A percentile compares a stretch with the other conserved stretches of the same genome.
phyloP scores from a whole-genome alignment of 2,329 filamentous ascomycete genomes.

The Trichoderma sp. region DNA sequence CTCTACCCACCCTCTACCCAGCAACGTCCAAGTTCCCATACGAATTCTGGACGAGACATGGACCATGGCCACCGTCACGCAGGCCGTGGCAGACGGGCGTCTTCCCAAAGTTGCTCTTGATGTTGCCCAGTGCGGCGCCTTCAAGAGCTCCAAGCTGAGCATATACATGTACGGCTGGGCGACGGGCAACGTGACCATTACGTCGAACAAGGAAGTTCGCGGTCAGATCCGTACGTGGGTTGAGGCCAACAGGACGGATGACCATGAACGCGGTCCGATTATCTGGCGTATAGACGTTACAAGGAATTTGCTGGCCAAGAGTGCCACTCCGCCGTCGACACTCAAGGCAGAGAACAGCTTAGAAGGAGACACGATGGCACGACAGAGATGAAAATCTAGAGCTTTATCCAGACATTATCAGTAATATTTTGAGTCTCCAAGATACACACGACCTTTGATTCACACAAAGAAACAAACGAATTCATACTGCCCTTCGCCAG shows the following conservation, averaged over 20 bases:
- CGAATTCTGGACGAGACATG: slow-evolving; percentile 38
- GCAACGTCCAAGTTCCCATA: slow-evolving; percentile 43
- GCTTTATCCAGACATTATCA: background rate
- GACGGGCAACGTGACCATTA: slow-evolving; percentile 41
- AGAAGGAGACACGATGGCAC: background rate
- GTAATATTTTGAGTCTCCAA: background rate
- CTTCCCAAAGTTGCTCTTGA: slow-evolving; percentile 44
- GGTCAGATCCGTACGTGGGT: slow-evolving; percentile 44
- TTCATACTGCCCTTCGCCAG: background rate
- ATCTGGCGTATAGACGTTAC: slow-evolving; percentile 44
- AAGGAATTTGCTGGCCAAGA: slow-evolving; percentile 44
- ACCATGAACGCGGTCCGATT: slow-evolving; percentile 40
- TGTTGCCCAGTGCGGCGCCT: slow-evolving; percentile 39
- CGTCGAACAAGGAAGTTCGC: slow-evolving; percentile 48
- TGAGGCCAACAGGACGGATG: slow-evolving; percentile 37
- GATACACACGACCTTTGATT: background rate
- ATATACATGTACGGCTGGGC: slow-evolving; percentile 49
- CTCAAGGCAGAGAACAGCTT: background rate
- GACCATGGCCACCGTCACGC: slow-evolving; percentile 36
- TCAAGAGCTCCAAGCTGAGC: slow-evolving; percentile 45
- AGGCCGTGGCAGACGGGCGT: slow-evolving; percentile 34
- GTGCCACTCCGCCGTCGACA: slow-evolving; percentile 34
- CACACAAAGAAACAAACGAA: background rate
- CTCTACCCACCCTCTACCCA: slow-evolving; percentile 41
- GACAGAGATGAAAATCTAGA: background rate